A percentile compares a stretch with the other conserved stretches of the same genome.
Evolutionary conservation across 169 alveolate species (phyloP).

Genomic region (Eimeria sp.): DNA sequence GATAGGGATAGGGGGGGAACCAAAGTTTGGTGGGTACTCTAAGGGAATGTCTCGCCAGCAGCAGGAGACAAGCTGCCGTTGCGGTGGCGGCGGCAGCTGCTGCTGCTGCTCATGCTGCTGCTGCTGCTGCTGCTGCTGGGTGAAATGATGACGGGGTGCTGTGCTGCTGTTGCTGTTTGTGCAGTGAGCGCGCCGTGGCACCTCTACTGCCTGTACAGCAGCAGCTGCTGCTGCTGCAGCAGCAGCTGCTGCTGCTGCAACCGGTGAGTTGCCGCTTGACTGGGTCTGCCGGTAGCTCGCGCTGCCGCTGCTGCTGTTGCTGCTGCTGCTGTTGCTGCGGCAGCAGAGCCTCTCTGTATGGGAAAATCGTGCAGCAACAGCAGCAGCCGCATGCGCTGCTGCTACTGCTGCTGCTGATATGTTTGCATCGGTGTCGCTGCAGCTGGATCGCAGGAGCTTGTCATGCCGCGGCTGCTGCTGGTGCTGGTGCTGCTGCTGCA

Average conservation of each 20-base stretch:
- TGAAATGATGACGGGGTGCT: not conserved
- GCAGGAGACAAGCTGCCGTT: constrained; percentile 21
- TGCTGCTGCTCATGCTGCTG: constrained; percentile 1
- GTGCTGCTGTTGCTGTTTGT: constrained; percentile 52
- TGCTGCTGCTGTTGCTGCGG: constrained; percentile 63
- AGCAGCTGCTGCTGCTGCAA: constrained; percentile 42
- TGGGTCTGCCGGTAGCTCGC: not conserved
- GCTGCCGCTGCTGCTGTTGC: constrained; percentile 25
- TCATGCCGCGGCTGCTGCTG: constrained; percentile 41
- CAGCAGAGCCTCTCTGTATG: constrained; percentile 46
- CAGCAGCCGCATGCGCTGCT: constrained; percentile 62
- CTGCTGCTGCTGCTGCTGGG: constrained; percentile 45
- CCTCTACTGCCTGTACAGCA: constrained; percentile 25
- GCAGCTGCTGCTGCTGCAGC: constrained; percentile 40
- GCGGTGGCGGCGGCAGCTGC: constrained; percentile 44
- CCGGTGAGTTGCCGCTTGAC: constrained; percentile 6
- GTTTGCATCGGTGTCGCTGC: constrained; percentile 24
- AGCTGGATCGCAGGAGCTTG: constrained; percentile 62
- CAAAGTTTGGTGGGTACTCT: not conserved
- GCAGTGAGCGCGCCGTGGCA: constrained; percentile 23
- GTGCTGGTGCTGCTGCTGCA: not conserved
- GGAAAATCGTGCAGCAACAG: constrained; percentile 59
- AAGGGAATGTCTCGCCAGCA: constrained; percentile 13
- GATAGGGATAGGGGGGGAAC: not conserved
- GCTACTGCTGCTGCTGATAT: constrained; percentile 52